Base-by-base conservation (phyloP, 495 filamentous ascomycete genomes). In the Xylaria sp. region DNA sequence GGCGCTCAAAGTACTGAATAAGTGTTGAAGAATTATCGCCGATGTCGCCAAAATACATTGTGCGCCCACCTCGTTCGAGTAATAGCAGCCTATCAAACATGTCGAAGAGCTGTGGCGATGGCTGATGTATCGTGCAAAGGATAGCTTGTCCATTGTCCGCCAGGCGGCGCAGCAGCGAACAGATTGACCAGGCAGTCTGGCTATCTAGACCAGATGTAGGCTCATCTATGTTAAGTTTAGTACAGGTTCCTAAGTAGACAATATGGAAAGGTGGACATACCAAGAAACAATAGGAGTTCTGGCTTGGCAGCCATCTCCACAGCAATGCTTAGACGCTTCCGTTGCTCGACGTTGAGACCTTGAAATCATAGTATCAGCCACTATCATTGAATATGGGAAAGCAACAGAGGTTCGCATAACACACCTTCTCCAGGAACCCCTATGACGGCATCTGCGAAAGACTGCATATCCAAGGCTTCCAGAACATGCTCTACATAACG, bases 121-220 rank as follows among this genome's bases (percentile, higher is more conserved):
- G 76, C 55, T 93, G 92, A 72, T 96, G 93, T 62, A 96, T 93
- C 0, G 93, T 94, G 81, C 93, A 95, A 33, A 95, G 82, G 69
- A 96, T 91, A 2, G 91, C 89, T 69, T 94, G 90, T 17, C 92
- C 92, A 29, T 89, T 86, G 40, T 86, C 82, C 11, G 90, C 86
- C 0, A 95, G 82, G 76, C 93, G 94, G 93, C 77, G 79, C 93
- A 93, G 12, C 88, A 84, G 14, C 0, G 2, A 1, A 78, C 94
- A 85, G 69, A 95, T 92, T 0, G 87, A 90, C 80, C 84, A 92
- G 0, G 93, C 93, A 3, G 89, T 88, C 73, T 94, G 91, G 68
- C 86, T 88, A 80, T 95, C 93, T 15, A 95, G 86, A 64, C 93
- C 93, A 71, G 88, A 90, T 11, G 91, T 92, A 0, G 91, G 92